Percentiles rank a stretch among this genome's conserved stretches.
Evolutionary conservation across 2,329 filamentous ascomycete genomes (phyloP).

Genomic region (Penicillium nordicum): DNA sequence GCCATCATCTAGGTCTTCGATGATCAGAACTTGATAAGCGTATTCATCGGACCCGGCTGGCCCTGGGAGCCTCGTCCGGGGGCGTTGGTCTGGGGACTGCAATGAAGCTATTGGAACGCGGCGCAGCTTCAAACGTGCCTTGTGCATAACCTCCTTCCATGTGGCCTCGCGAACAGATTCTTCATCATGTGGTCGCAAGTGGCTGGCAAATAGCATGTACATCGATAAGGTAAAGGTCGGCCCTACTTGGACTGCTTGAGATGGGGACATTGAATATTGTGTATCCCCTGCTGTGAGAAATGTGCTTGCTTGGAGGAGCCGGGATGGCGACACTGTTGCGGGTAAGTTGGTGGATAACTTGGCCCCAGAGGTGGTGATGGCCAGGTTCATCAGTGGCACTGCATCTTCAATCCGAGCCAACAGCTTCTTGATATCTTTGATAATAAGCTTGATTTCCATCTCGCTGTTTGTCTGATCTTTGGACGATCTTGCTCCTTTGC

Average conservation of each 20-base stretch:
- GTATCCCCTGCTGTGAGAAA: constrained; percentile 84
- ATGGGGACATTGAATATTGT: constrained; percentile 67
- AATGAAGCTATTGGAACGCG: constrained; percentile 61
- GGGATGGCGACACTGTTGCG: constrained; percentile 80
- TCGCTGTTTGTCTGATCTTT: constrained; percentile 56
- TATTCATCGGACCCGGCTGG: constrained; percentile 60
- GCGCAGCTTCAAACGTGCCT: constrained; percentile 76
- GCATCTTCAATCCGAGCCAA: constrained; percentile 81
- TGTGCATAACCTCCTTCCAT: constrained; percentile 97
- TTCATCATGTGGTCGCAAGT: constrained; percentile 59
- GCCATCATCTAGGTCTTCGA: constrained; percentile 76
- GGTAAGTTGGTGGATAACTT: constrained; percentile 77
- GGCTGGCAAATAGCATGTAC: constrained; percentile 91
- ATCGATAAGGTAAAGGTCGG: constrained; percentile 81
- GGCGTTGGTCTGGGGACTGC: constrained; percentile 13
- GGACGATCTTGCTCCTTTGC: constrained; percentile 33
- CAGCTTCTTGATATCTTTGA: constrained; percentile 70
- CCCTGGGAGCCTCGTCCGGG: constrained; percentile 29
- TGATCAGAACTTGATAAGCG: constrained; percentile 73
- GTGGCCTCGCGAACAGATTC: constrained; percentile 63
- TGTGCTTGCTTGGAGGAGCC: constrained; percentile 87
- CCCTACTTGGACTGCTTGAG: constrained; percentile 72
- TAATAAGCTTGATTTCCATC: constrained; percentile 65
- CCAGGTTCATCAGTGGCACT: constrained; percentile 85
- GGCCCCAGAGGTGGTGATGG: constrained; percentile 89